Evolutionary conservation across 1,139 yeast species (phyloP).

Genomic region (Yamadazyma blattariae): DNA sequence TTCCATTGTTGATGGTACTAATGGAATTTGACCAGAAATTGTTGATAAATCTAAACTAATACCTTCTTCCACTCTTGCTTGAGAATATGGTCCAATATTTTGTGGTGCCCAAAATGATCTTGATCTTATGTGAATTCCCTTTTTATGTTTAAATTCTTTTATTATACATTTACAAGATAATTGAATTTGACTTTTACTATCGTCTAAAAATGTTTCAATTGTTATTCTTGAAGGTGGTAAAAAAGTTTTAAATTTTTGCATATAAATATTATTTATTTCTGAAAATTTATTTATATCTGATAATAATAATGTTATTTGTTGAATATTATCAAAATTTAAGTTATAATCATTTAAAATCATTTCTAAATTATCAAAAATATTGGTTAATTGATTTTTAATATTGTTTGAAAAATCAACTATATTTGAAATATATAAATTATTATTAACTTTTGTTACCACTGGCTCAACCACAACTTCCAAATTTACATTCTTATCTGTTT

Average conservation of each 20-base stretch:
- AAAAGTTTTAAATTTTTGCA: constrained; percentile 51
- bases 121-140: constrained; percentile 86
- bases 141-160: constrained; percentile 26
- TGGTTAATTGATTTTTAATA: constrained; percentile 43
- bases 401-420: constrained; percentile 24
- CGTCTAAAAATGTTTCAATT: constrained; percentile 58
- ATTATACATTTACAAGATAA: constrained; percentile 48
- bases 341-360: constrained; percentile 23
- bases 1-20: constrained; percentile 70
- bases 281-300: constrained; percentile 63
- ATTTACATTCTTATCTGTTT: background rate
- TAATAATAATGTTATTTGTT: constrained; percentile 59
- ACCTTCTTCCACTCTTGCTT: constrained; percentile 54
- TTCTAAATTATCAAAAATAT: constrained; percentile 46
- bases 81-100: constrained; percentile 96
- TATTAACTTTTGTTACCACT: constrained; percentile 5
- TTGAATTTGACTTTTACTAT: constrained; percentile 51
- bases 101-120: constrained; percentile 98
- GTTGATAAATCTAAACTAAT: constrained; percentile 45
- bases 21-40: constrained; percentile 91
- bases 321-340: constrained; percentile 39
- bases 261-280: constrained; percentile 59
- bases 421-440: constrained; percentile 48
- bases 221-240: constrained; percentile 89
- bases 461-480: background rate